phyloP scores from a whole-genome alignment of 176 grass and related monocot genomes.

The Rhynchospora breviuscula region DNA sequence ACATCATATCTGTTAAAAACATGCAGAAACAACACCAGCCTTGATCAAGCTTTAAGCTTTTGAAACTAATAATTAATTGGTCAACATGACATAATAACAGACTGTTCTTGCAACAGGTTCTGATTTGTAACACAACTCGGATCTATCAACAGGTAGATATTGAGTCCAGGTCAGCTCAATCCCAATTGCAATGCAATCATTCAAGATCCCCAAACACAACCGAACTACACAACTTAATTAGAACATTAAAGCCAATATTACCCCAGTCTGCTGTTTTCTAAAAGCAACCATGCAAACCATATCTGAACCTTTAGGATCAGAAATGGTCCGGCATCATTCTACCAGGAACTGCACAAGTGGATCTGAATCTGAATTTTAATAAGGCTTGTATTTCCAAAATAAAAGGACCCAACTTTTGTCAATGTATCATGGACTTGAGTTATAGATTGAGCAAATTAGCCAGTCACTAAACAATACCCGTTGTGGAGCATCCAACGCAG shows the following conservation, averaged over 20 bases:
- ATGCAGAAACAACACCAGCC: not conserved
- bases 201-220: not conserved
- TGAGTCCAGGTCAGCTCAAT: not conserved
- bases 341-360: too few species aligned
- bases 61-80: not conserved
- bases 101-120: not conserved
- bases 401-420: too few species aligned
- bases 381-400: too few species aligned
- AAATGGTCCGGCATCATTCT: too few species aligned
- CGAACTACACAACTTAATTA: not conserved
- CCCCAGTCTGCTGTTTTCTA: not conserved
- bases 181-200: not conserved
- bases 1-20: conserved; percentile 41
- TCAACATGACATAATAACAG: not conserved
- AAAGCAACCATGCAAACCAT: not conserved
- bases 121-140: not conserved
- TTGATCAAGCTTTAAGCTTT: not conserved
- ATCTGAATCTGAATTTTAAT: too few species aligned
- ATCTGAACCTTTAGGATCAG: not conserved
- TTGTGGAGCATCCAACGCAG: conserved; percentile 87
- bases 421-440: too few species aligned
- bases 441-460: not conserved
- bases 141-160: not conserved
- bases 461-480: conserved; percentile 15
- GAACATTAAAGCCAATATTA: not conserved